Base-by-base conservation (phyloP, 257 asterid genomes). In the Salvia splendens region DNA sequence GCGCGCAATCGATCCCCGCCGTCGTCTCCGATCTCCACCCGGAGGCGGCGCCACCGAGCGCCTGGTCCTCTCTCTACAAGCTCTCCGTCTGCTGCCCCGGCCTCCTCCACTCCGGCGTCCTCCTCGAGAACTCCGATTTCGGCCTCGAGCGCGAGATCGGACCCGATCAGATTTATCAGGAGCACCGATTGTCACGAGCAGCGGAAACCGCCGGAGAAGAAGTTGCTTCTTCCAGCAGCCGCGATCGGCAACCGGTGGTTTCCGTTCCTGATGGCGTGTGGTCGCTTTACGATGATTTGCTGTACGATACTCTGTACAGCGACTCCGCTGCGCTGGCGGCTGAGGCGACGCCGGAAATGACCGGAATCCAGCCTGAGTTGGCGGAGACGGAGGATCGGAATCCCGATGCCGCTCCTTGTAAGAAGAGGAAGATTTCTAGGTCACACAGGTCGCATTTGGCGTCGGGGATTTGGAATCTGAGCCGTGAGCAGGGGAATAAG, bases 111-210 rank as follows among this genome's bases (percentile, higher is more conserved):
- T 80, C 95, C 53, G 97, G 99, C 16, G 96, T 94, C 11, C 91
- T 91, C 63, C 80, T 91, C 15, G 96, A 88, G 33, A 91, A 87
- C 75, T 91, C 95, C 0, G 96, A 94, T 83, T 94, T 94, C 79
- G 99, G 96, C 15, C 91, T 88, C 49, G 93, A 85, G 61, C 92
- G 97, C 64, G 97, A 91, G 46, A 77, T 94, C 63, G 99, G 99
- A 2, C 85, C 96, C 1, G 92, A 91, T 36, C 91, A 89, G 71
- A 69, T 50, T 49, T 81, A 61, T 60, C 71, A 0, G 0, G 74
- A 50, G 7, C 55, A 62, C 12, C 73, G 38, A 24, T 12, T 64
- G 59, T 12, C 41, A 64, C 77, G 42, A 7, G 43, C 71, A 54
- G 74, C 38, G 14, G 82, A 32, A 38, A n/a, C 73, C 15, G 66